These are phyloP conservation scores for Raphanus hybrid DNA, from an alignment of 441 rosid species.

Conservation along the genomic window DNA sequence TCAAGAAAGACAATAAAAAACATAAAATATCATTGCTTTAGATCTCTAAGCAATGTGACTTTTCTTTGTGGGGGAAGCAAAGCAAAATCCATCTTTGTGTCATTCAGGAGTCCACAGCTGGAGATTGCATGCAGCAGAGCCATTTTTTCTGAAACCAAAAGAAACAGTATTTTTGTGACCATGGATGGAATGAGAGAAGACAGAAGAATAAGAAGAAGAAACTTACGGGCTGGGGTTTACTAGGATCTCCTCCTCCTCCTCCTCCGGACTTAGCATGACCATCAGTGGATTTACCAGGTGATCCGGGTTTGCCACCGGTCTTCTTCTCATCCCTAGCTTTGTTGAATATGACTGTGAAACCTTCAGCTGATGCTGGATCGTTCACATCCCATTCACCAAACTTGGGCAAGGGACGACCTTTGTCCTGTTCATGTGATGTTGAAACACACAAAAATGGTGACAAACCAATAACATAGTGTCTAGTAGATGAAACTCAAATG, in stretches of 20 bases:
- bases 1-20: conserved; percentile 32
- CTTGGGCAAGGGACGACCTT: conserved; percentile 87
- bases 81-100: too few relatives aligned
- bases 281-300: conserved; percentile 64
- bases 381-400: conserved; percentile 98
- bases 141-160: conserved; percentile 69
- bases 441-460: neutral
- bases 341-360: conserved; percentile 91
- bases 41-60: too few relatives aligned
- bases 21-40: too few relatives aligned
- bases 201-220: neutral
- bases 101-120: too few relatives aligned
- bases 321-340: conserved; percentile 93
- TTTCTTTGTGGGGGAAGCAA: too few relatives aligned
- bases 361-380: conserved; percentile 96
- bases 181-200: neutral
- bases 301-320: conserved; percentile 79
- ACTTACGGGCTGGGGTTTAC: too few relatives aligned
- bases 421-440: conserved; percentile 42
- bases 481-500: neutral
- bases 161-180: neutral
- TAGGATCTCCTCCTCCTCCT: conserved; percentile 19
- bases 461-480: conserved; percentile 8
- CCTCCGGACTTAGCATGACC: conserved; percentile 51
- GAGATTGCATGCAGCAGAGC: conserved; percentile 83